Evolutionary conservation across 2,329 filamentous ascomycete genomes (phyloP).

Genomic region (Kalaharituber pfeilii): DNA sequence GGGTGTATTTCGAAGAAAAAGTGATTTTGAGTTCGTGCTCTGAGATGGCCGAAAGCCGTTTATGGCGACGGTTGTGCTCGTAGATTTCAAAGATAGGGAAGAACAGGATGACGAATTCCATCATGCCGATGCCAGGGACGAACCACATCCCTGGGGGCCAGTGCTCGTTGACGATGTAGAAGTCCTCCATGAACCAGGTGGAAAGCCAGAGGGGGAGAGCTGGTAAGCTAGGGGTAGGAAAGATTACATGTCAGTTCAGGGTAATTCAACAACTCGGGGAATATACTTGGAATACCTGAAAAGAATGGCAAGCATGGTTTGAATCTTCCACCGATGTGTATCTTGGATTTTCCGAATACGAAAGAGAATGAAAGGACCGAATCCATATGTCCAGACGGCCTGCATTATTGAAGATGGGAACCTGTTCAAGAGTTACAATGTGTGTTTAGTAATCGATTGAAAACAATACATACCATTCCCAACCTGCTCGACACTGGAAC

Average conservation of each 20-base stretch:
- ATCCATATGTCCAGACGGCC: constrained; percentile 44
- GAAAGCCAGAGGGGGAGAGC: constrained; percentile 49
- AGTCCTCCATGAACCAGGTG: constrained; percentile 12
- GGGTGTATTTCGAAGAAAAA: constrained; percentile 27
- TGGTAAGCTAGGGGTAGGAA: constrained; percentile 33
- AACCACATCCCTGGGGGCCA: constrained; percentile 18
- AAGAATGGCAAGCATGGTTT: constrained; percentile 39
- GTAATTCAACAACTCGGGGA: constrained; percentile 23
- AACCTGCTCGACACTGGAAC: constrained; percentile 34
- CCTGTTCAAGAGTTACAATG: constrained; percentile 25
- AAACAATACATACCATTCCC: constrained; percentile 40
- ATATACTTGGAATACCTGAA: constrained; percentile 26
- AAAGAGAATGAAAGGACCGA: constrained; percentile 45
- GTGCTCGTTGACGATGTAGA: constrained; percentile 15
- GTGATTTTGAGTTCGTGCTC: constrained; percentile 23
- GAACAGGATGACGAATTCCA: constrained; percentile 47
- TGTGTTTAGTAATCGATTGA: neutral
- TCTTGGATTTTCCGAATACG: constrained; percentile 43
- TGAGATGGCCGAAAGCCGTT: constrained; percentile 6
- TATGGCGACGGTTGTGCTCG: constrained; percentile 17
- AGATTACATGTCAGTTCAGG: constrained; percentile 1
- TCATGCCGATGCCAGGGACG: constrained; percentile 26
- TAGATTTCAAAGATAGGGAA: constrained; percentile 43
- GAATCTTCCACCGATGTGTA: constrained; percentile 47
- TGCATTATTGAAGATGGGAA: constrained; percentile 49